These are phyloP conservation scores for Pelomyxa schiedti DNA, from an alignment of 78 protist genomes.

Conservation along the genomic window DNA sequence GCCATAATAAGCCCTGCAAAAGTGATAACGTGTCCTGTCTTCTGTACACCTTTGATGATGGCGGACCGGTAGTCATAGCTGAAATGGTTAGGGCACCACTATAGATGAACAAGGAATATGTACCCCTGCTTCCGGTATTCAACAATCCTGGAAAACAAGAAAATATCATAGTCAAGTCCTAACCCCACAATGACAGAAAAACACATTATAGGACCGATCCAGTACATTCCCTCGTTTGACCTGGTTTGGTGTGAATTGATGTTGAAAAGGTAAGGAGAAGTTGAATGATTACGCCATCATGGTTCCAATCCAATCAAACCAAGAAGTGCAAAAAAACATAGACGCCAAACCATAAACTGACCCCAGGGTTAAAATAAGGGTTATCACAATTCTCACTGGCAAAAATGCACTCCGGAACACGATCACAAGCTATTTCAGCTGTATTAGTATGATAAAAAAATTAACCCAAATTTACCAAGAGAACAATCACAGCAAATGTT, in stretches of 20 bases:
- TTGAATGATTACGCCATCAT: not conserved
- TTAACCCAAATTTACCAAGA: no score
- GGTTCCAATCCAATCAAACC: not conserved
- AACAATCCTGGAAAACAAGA: slow-evolving; percentile 9
- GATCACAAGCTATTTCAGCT: no score
- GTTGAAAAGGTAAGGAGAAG: no score
- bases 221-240: no score
- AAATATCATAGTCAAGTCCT: slow-evolving; percentile 58
- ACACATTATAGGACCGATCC: slow-evolving; percentile 36
- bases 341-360: slow-evolving; percentile 9
- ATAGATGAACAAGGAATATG: no score
- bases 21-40: slow-evolving; percentile 51
- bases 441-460: no score
- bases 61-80: no score
- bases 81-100: no score
- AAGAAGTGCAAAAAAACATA: slow-evolving; percentile 6
- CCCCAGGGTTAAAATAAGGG: slow-evolving; percentile 7
- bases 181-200: slow-evolving; percentile 48
- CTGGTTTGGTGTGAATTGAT: no score
- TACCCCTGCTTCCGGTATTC: slow-evolving; percentile 12
- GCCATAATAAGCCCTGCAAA: slow-evolving; percentile 65
- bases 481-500: slow-evolving; percentile 11
- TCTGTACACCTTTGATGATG: slow-evolving; percentile 4
- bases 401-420: slow-evolving; percentile 29
- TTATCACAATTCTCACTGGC: slow-evolving; percentile 41